Evolutionary conservation across 2,329 filamentous ascomycete genomes (phyloP).

Genomic region (Trichoderma sp.): DNA sequence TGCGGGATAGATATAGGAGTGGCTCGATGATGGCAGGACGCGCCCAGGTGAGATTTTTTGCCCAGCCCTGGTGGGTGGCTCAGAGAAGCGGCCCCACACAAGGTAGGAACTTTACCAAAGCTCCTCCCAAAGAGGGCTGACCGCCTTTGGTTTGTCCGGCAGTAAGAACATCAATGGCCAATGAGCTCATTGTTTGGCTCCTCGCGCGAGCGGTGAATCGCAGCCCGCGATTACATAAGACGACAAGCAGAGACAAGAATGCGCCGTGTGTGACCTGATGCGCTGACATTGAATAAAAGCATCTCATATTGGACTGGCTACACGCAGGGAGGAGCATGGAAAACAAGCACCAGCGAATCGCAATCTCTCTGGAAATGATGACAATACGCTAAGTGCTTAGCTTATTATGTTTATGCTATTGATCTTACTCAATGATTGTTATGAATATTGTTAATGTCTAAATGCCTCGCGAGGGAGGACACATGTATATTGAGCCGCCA

Average conservation of each 20-base stretch:
- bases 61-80: conserved; percentile 22
- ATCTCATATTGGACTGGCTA: neutral
- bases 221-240: conserved; percentile 1
- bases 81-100: conserved; percentile 24
- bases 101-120: conserved; percentile 19
- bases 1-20: conserved; percentile 23
- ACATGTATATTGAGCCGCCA: neutral
- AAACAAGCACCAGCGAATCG: neutral
- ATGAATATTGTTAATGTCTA: neutral
- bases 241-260: conserved; percentile 8
- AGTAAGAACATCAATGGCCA: conserved; percentile 8
- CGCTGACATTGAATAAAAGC: conserved; percentile 14
- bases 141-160: conserved; percentile 24
- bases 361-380: neutral
- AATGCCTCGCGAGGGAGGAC: conserved; percentile 8
- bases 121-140: conserved; percentile 3
- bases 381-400: neutral
- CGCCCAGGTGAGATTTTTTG: conserved; percentile 27
- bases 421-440: neutral
- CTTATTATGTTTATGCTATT: neutral
- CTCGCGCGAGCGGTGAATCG: conserved; percentile 20
- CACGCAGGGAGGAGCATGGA: neutral
- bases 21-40: conserved; percentile 24
- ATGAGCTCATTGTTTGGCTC: neutral
- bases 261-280: conserved; percentile 13